Evolutionary conservation across 495 filamentous ascomycete species (phyloP), one percentile per base, ranked within the genome.

Genomic region (Penicillium manginii): DNA sequence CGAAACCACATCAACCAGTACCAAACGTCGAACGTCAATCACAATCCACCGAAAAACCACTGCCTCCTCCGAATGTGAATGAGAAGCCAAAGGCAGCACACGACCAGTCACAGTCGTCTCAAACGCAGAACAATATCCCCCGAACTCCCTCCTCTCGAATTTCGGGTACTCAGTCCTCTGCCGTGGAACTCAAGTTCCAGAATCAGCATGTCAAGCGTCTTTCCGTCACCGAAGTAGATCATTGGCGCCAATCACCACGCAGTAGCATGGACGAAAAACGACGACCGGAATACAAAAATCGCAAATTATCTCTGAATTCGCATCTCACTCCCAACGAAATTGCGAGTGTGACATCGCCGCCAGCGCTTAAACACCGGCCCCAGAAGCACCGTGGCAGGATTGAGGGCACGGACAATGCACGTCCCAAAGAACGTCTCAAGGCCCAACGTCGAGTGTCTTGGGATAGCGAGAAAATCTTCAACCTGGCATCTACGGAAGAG

Each of bases 401-500:
- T 11, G 66, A 52, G 15, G 65, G 71, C 32, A n/a, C 56, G 17
- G 69, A 72, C 31, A 46, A 48, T n/a, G n/a, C 50, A 32, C 51
- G 54, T 2, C 12, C 51, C 5, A 69, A 65, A 46, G 63, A 72
- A 37, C 53, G 62, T n/a, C 50, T 57, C 2, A 79, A 76, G 49
- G 71, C 65, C 33, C 67, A 73, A 29, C 62, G 76, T 15, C 71
- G 77, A 10, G 77, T 80, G 7, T 79, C 77, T 9, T 80, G 76
- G 76, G 76, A 80, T 50, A 76, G 73, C 10, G 68, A 76, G 22
- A 79, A 78, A 32, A 22, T 73, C 7, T 52, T 77, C 32, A 73
- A 74, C 55, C 65, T 77, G 8, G 48, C 64, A 12, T 64, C 59
- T 17, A 12, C 58, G 23, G 46, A 31, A 9, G 63, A 67, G 32